Evolutionary conservation across 805 yeast species (phyloP).

Genomic region (Barnettozyma populi): DNA sequence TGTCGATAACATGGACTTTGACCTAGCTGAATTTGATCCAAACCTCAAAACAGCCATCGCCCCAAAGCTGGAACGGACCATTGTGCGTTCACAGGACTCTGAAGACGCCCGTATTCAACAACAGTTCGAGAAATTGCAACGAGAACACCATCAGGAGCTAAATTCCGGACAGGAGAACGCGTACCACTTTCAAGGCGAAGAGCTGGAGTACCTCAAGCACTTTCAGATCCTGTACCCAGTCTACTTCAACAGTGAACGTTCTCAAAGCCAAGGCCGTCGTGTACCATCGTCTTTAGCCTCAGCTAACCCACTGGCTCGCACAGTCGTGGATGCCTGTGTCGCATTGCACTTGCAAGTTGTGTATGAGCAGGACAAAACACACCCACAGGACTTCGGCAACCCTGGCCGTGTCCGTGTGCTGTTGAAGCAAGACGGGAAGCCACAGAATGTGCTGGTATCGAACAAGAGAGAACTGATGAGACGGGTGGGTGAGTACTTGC

Average conservation of each 20-base stretch:
- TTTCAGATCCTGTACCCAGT: conserved; percentile 86
- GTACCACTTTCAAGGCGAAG: conserved; percentile 42
- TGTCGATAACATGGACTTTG: conserved; percentile 90
- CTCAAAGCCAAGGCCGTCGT: conserved; percentile 80
- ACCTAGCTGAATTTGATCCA: conserved; percentile 85
- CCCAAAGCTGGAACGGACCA: conserved; percentile 55
- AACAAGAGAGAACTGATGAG: conserved; percentile 65
- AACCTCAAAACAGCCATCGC: conserved; percentile 63
- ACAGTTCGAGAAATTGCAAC: conserved; percentile 12
- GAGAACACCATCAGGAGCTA: conserved; percentile 1
- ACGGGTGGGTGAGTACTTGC: conserved; percentile 54
- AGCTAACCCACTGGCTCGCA: conserved; percentile 80
- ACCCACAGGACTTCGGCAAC: conserved; percentile 96
- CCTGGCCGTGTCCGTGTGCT: conserved; percentile 91
- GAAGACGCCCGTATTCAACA: conserved; percentile 28
- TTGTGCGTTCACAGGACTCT: conserved; percentile 56
- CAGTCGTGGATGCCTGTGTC: conserved; percentile 67
- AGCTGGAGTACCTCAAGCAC: conserved; percentile 55
- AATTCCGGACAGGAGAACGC: conserved; percentile 13
- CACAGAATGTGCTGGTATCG: conserved; percentile 30
- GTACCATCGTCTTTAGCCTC: conserved; percentile 67
- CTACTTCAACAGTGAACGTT: conserved; percentile 76
- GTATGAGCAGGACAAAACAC: conserved; percentile 77
- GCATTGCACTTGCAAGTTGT: conserved; percentile 32
- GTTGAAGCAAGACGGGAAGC: conserved; percentile 46